phyloP scores from a whole-genome alignment of 176 grass and related monocot species.

The Hsuehochloa calcarea region DNA sequence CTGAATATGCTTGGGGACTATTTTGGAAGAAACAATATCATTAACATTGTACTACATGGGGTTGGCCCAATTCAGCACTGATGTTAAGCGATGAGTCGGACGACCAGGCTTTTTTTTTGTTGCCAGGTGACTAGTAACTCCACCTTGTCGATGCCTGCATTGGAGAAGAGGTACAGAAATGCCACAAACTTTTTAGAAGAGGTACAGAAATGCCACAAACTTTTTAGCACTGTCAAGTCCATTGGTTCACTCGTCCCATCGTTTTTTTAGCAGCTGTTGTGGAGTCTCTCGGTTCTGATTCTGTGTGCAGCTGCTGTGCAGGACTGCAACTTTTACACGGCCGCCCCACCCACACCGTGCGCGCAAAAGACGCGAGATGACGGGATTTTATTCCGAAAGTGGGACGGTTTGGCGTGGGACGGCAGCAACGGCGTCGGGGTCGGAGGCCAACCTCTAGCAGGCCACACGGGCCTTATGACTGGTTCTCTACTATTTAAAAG shows the following conservation, averaged over 20 bases:
- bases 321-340: background rate
- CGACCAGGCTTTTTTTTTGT: background rate
- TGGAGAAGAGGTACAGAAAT: slow-evolving; percentile 16
- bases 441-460: too few relatives aligned
- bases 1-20: background rate
- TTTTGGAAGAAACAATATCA: background rate
- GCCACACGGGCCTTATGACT: too few relatives aligned
- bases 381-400: background rate
- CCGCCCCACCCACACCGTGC: background rate
- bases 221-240: too few relatives aligned
- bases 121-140: background rate
- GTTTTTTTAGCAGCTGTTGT: background rate
- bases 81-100: background rate
- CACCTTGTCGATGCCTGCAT: background rate
- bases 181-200: background rate
- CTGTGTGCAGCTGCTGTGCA: background rate
- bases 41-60: background rate
- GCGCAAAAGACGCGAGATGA: background rate
- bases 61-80: background rate
- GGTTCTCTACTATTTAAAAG: too few relatives aligned
- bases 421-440: background rate
- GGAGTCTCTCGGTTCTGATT: background rate
- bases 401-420: background rate
- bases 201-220: background rate
- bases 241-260: background rate